phyloP scores from a whole-genome alignment of 371 early-diverging fungal genomes.

The Mucor mucedo region DNA sequence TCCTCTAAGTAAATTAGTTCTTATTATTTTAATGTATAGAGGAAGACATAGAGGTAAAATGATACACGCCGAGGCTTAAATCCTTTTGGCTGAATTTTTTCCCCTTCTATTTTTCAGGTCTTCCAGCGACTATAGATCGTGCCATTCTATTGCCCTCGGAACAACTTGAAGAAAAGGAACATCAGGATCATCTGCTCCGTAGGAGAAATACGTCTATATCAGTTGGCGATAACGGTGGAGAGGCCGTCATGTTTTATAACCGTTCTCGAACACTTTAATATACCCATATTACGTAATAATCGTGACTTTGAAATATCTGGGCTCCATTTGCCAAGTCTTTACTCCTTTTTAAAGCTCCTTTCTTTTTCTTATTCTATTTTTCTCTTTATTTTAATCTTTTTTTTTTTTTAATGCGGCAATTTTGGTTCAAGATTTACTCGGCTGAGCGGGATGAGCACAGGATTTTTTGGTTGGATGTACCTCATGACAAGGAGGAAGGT shows the following conservation, averaged over 20 bases:
- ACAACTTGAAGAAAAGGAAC: slow-evolving; percentile 35
- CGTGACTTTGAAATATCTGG: slow-evolving; percentile 10
- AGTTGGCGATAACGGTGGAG: slow-evolving; percentile 5
- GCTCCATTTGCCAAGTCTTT: slow-evolving; percentile 7
- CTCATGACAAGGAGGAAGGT: background rate
- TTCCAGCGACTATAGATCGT: slow-evolving; percentile 55
- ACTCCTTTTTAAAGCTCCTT: slow-evolving; percentile 1
- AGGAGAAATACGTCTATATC: slow-evolving; percentile 28
- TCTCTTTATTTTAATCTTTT: slow-evolving; percentile 8
- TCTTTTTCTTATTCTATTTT: slow-evolving; percentile 3
- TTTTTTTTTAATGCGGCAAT: background rate
- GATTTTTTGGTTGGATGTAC: background rate
- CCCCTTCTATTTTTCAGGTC: slow-evolving; percentile 20
- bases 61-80: background rate
- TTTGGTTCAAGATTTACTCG: slow-evolving; percentile 11
- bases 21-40: slow-evolving; percentile 52
- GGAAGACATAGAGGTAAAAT: slow-evolving; percentile 53
- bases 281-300: background rate
- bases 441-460: slow-evolving; percentile 5
- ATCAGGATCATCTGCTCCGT: slow-evolving; percentile 21
- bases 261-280: slow-evolving; percentile 9
- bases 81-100: background rate
- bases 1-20: slow-evolving; percentile 44
- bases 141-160: slow-evolving; percentile 54
- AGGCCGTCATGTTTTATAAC: slow-evolving; percentile 20